Percentiles rank a stretch among this genome's conserved stretches.
Evolutionary conservation across 1,284 basidiomycete species (phyloP).

Genomic region (Puccinia hordei): DNA sequence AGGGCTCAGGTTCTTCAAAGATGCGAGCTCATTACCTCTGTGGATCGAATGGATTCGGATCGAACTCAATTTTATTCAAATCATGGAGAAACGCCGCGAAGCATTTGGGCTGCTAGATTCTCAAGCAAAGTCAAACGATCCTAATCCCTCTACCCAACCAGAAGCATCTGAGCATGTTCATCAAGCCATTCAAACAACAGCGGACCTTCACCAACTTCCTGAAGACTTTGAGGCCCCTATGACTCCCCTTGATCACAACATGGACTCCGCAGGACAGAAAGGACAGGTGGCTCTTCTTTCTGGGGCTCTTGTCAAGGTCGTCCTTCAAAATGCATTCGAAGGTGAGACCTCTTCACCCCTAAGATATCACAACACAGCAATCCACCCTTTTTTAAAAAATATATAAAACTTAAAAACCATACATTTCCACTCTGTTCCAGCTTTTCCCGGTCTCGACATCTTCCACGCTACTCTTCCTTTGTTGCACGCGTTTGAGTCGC

Average conservation of each 20-base stretch:
- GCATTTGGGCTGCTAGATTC: constrained; percentile 54
- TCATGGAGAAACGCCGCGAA: constrained; percentile 53
- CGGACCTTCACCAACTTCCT: constrained; percentile 48
- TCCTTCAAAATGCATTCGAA: constrained; percentile 55
- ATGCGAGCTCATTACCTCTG: constrained; percentile 50
- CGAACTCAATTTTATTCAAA: constrained; percentile 56
- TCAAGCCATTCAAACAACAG: constrained; percentile 50
- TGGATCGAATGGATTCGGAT: constrained; percentile 58
- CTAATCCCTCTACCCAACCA: constrained; percentile 16
- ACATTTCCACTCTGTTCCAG: neutral
- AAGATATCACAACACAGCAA: neutral
- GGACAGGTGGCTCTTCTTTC: constrained; percentile 56
- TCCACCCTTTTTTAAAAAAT: neutral
- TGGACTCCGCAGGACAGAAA: constrained; percentile 42
- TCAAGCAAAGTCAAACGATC: constrained; percentile 23
- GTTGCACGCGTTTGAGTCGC: constrained; percentile 29
- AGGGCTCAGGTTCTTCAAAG: constrained; percentile 56
- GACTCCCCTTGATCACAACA: constrained; percentile 40
- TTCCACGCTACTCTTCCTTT: constrained; percentile 27
- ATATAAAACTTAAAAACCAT: neutral
- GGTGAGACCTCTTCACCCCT: constrained; percentile 45
- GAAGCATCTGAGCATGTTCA: constrained; percentile 45
- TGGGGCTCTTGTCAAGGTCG: constrained; percentile 56
- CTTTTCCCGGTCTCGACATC: constrained; percentile 23
- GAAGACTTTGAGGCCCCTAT: neutral